A percentile compares a stretch with the other conserved stretches of the same genome.
Conservation (phyloP, 208 protist species). For the Trypanosoma grayi region DNA sequence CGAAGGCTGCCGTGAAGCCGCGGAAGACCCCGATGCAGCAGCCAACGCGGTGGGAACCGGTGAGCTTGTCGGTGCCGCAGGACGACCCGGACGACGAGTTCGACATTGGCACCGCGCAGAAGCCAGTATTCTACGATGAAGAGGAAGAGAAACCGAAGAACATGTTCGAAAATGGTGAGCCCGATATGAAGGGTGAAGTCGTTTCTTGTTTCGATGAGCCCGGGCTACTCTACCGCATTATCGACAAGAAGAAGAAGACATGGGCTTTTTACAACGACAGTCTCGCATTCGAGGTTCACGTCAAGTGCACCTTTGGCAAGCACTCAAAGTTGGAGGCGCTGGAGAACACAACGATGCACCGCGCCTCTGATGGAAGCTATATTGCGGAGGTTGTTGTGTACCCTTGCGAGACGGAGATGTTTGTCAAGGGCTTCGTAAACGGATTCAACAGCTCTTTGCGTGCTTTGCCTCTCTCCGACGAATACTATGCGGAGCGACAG, state of each 20-base stretch:
- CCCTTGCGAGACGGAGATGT: constrained; percentile 74
- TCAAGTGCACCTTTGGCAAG: constrained; percentile 70
- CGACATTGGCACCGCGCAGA: constrained; percentile 50
- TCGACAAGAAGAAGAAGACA: constrained; percentile 62
- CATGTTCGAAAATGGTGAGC: constrained; percentile 68
- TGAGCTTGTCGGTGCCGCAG: constrained; percentile 36
- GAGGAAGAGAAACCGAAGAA: constrained; percentile 21
- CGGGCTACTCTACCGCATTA: constrained; percentile 80
- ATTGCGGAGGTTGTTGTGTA: constrained; percentile 67
- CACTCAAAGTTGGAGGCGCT: constrained; percentile 77
- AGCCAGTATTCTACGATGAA: constrained; percentile 42
- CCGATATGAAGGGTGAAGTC: constrained; percentile 58
- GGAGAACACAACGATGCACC: constrained; percentile 49
- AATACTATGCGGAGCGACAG: constrained; percentile 54
- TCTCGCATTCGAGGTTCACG: constrained; percentile 66
- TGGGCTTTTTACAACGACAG: constrained; percentile 92
- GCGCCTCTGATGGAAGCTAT: constrained; percentile 45
- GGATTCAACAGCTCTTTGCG: constrained; percentile 76
- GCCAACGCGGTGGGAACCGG: constrained; percentile 40
- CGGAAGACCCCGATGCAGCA: constrained; percentile 33
- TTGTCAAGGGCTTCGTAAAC: constrained; percentile 81
- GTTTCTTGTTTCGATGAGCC: constrained; percentile 83
- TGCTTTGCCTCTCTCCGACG: constrained; percentile 62
- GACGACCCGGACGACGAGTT: constrained; percentile 80
- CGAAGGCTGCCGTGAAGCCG: constrained; percentile 48